phyloP scores from a whole-genome alignment of 169 alveolate species.

The Plasmodium vinckei region DNA sequence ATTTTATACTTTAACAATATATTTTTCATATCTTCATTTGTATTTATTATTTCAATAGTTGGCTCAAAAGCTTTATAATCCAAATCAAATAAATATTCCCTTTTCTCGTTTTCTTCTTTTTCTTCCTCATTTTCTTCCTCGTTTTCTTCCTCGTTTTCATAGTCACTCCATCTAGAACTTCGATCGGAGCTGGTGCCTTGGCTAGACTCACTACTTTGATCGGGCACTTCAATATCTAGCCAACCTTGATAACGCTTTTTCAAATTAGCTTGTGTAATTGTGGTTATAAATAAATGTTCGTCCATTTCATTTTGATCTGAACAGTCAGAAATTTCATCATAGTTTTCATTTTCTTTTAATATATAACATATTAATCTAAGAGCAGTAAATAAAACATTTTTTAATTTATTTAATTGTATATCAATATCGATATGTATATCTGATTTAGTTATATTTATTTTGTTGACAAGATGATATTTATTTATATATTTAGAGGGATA shows the following conservation, averaged over 20 bases:
- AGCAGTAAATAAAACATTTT: constrained; percentile 38
- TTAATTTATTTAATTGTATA: constrained; percentile 41
- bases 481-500: constrained; percentile 20
- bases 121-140: background rate
- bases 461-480: constrained; percentile 32
- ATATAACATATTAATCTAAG: constrained; percentile 15
- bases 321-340: background rate
- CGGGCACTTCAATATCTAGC: background rate
- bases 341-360: constrained; percentile 4
- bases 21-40: constrained; percentile 26
- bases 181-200: background rate
- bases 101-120: background rate
- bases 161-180: no score
- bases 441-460: background rate
- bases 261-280: constrained; percentile 9
- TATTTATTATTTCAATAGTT: background rate
- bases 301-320: constrained; percentile 12
- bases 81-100: background rate
- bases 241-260: background rate
- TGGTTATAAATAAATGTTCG: constrained; percentile 11
- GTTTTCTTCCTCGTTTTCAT: background rate
- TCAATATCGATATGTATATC: constrained; percentile 37
- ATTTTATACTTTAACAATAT: constrained; percentile 33
- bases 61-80: background rate
- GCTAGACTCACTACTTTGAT: background rate